A percentile compares a stretch with the other conserved stretches of the same genome.
Evolutionary conservation across 306 rosid genomes (phyloP).

Genomic region (Vigna mungo): DNA sequence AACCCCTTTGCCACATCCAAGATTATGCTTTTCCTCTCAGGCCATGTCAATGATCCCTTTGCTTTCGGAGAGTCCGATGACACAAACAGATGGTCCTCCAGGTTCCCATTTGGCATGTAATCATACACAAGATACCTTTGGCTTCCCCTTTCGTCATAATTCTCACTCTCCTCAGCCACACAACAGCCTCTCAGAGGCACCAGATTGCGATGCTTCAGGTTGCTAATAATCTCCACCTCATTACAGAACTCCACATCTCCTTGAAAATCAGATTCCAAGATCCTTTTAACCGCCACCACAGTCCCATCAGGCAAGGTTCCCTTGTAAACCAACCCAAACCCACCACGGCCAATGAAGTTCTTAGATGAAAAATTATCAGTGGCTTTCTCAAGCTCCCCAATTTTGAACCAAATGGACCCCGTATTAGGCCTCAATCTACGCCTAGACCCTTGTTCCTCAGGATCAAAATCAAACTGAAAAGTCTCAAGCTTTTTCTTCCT

Average conservation of each 20-base stretch:
- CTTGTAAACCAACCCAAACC: constrained; percentile 86
- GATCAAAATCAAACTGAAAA: constrained; percentile 54
- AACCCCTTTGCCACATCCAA: constrained; percentile 93
- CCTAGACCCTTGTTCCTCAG: constrained; percentile 74
- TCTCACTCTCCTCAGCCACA: constrained; percentile 65
- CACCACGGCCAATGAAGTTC: constrained; percentile 91
- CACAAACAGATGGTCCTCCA: constrained; percentile 73
- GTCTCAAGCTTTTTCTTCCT: constrained; percentile 44
- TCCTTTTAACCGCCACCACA: constrained; percentile 79
- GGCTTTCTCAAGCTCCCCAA: constrained; percentile 88
- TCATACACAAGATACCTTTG: constrained; percentile 86
- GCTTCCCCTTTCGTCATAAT: constrained; percentile 57
- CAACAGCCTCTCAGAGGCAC: constrained; percentile 96
- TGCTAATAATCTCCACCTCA: constrained; percentile 96
- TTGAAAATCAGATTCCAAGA: constrained; percentile 86
- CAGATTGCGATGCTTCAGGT: constrained; percentile 86
- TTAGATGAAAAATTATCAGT: constrained; percentile 75
- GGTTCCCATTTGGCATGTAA: constrained; percentile 94
- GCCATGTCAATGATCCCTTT: constrained; percentile 80
- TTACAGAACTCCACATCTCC: constrained; percentile 88
- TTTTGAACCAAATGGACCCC: constrained; percentile 88
- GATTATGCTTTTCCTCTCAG: constrained; percentile 81
- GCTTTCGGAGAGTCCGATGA: constrained; percentile 43
- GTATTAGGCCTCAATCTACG: constrained; percentile 82
- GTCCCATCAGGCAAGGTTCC: constrained; percentile 78